Conservation (phyloP, 2,329 filamentous ascomycete genomes). For the Stagonosporopsis chrysanthemi region DNA sequence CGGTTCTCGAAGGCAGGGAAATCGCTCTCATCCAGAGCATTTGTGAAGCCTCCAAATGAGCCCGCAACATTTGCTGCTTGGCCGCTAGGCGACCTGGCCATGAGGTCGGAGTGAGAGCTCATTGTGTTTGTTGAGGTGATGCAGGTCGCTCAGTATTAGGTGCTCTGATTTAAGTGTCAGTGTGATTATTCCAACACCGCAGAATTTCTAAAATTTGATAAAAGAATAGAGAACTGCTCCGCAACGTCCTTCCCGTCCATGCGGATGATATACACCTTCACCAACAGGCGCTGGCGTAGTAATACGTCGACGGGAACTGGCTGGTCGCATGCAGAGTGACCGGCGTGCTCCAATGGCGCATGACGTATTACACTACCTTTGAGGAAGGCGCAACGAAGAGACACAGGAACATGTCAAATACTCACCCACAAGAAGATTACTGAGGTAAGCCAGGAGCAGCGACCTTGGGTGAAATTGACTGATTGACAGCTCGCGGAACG, state of each 20-base stretch:
- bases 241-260: neutral
- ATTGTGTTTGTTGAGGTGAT: conserved; percentile 25
- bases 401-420: conserved; percentile 9
- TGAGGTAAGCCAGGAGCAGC: conserved; percentile 1
- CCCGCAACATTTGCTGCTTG: conserved; percentile 32
- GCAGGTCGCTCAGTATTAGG: neutral
- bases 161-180: conserved; percentile 9
- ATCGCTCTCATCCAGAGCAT: conserved; percentile 38
- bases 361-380: conserved; percentile 34
- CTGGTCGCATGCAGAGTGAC: conserved; percentile 3
- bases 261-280: conserved; percentile 5
- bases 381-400: conserved; percentile 2
- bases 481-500: conserved; percentile 7
- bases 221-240: neutral
- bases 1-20: conserved; percentile 42
- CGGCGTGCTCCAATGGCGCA: conserved; percentile 9
- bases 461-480: conserved; percentile 4
- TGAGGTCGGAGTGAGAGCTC: conserved; percentile 46
- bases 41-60: conserved; percentile 40
- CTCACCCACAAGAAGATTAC: conserved; percentile 8
- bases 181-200: neutral
- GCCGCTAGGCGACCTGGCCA: conserved; percentile 25
- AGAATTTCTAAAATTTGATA: neutral
- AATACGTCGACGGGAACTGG: conserved; percentile 17
- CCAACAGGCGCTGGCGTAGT: conserved; percentile 8